Conservation (phyloP, 2,329 filamentous ascomycete species). For the Penicillium sp. region DNA sequence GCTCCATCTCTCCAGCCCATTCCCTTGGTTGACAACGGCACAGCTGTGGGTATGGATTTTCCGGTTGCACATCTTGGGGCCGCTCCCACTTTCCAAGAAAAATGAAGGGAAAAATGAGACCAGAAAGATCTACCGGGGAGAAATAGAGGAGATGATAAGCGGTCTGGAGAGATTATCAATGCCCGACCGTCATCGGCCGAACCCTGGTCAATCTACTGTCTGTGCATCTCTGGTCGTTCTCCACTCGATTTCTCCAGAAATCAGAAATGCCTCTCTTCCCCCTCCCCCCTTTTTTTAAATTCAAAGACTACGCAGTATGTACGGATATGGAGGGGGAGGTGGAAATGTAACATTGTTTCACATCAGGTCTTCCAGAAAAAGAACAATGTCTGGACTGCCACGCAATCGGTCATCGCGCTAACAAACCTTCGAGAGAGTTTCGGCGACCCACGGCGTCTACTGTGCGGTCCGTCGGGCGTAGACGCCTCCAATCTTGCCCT, state of each 20-base stretch:
- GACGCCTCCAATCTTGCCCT: background rate
- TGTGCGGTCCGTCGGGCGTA: slow-evolving; percentile 12
- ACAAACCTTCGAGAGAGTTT: slow-evolving; percentile 14
- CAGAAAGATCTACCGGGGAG: slow-evolving; percentile 9
- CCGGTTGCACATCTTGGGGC: slow-evolving; percentile 6
- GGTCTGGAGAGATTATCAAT: slow-evolving; percentile 17
- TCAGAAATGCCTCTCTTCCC: background rate
- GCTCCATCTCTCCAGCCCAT: background rate
- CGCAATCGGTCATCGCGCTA: background rate
- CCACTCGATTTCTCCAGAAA: background rate
- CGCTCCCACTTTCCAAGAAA: slow-evolving; percentile 8
- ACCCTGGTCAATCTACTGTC: background rate
- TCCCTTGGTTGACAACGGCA: slow-evolving; percentile 1
- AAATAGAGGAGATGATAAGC: slow-evolving; percentile 10
- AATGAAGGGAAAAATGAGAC: background rate
- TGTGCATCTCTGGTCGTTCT: background rate
- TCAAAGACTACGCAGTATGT: background rate
- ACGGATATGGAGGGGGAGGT: too few species aligned
- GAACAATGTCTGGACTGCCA: background rate
- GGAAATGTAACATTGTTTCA: background rate
- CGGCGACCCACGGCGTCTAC: slow-evolving; percentile 9
- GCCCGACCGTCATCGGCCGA: slow-evolving; percentile 14
- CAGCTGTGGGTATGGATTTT: slow-evolving; percentile 12
- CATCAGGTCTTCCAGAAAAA: slow-evolving; percentile 6
- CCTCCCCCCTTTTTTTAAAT: background rate